Base-by-base conservation (phyloP, 768 basidiomycete genomes). In the Pulveroboletus sp. region DNA sequence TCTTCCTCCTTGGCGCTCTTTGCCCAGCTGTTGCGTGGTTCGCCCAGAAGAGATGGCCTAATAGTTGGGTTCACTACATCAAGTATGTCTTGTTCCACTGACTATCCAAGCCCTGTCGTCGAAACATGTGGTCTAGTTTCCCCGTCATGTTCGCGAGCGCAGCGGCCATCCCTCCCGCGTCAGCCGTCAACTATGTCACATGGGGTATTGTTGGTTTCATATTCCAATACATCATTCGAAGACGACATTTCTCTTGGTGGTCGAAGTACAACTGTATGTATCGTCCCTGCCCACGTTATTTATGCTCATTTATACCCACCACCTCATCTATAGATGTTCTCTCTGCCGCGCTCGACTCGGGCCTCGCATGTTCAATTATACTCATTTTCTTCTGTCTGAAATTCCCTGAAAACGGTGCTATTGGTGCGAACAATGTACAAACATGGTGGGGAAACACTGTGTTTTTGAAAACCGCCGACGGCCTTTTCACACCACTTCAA, bases 1-100 rank as follows among this genome's bases (percentile, higher is more conserved):
- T 89, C 73, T 93, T 93, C 85, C 77, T 89, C 46, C 55, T 86
- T 47, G 91, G 91, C 10, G 76, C 82, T 43, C 28, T 82, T 46
- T 74, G 78, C 40, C 89, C 89, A 0, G 49, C 81, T 51, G 49
- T 76, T 44, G 74, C 76, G 26, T 89, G 76, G 66, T 53, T 80
- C 50, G 57, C 80, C 43, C 71, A 75, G 50, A 71, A 74, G 62
- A 77, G 72, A 61, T 92, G 76, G 72, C 85, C 87, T 30, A 82
- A 21, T 21, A 21, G 21, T 21, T 21, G 21, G 21, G 21, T 21
- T 21, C 21, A 21, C 21, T 21, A 21, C 4, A 4, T 21, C 21
- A 21, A 21, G 21, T 21, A 21, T 21, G 21, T 21, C 21, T 21
- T 21, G 21, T 21, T 21, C 21, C 21, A 2, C 21, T 21, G 21